Evolutionary conservation across 2,329 filamentous ascomycete genomes (phyloP).

Genomic region (Aspergillus nomiae): DNA sequence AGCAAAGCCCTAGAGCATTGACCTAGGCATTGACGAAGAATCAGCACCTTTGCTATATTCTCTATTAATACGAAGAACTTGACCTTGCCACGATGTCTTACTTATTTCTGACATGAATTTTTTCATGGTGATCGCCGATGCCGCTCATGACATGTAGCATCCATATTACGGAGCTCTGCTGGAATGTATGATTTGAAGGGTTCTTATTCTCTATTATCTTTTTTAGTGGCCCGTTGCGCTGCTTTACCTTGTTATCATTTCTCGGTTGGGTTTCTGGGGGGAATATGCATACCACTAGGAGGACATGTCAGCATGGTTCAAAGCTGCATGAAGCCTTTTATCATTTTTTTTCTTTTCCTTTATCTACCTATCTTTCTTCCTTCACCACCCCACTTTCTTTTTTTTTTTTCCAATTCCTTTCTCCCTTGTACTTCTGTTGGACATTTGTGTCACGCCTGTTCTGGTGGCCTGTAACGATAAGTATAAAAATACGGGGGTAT

Average conservation of each 20-base stretch:
- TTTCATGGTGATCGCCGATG: constrained; percentile 21
- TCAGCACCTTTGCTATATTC: constrained; percentile 14
- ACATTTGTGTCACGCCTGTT: constrained; percentile 17
- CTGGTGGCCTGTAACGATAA: constrained; percentile 40
- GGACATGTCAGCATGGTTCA: constrained; percentile 26
- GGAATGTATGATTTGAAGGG: constrained; percentile 25
- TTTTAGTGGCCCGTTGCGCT: constrained; percentile 22
- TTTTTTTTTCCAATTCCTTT: constrained; percentile 18
- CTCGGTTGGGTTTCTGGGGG: constrained; percentile 29
- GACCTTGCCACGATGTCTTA: constrained; percentile 25
- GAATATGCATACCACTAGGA: constrained; percentile 26
- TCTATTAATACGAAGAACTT: constrained; percentile 23
- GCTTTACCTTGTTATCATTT: constrained; percentile 20
- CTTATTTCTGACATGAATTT: constrained; percentile 22
- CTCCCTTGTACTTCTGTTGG: constrained; percentile 4
- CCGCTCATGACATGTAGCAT: constrained; percentile 24
- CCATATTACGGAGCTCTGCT: constrained; percentile 22
- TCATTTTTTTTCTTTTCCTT: constrained; percentile 22
- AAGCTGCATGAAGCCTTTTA: constrained; percentile 25
- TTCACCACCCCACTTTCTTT: neutral
- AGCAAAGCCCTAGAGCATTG: constrained; percentile 49
- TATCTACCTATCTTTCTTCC: constrained; percentile 2
- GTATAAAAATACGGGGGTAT: constrained; percentile 33
- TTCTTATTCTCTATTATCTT: constrained; percentile 19
- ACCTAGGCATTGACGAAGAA: constrained; percentile 25